Evolutionary conservation across 2,329 filamentous ascomycete genomes (phyloP), one percentile per base, ranked within the genome.

Genomic region (Colletotrichum sidae): DNA sequence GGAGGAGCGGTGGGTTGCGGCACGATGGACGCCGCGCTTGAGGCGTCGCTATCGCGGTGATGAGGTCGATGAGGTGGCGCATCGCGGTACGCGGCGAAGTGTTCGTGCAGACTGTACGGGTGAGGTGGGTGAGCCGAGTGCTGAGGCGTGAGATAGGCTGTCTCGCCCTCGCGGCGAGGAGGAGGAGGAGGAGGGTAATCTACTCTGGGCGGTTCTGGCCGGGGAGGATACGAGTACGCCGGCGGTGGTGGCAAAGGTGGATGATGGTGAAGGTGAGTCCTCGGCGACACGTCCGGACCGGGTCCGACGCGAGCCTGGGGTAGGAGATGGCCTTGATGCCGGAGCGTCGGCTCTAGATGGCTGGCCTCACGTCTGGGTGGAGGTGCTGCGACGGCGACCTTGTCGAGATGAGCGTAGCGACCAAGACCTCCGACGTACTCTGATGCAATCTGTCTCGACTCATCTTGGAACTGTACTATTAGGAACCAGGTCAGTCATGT

Each of bases 371-470:
- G 62, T 10, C 35, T 25, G 25, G 25, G 25, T 25, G 25, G 50
- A 25, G 42, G 60, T 5, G 25, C 39, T 13, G 60, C 51, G 17
- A 38, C 65, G 34, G 67, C 79, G 78, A 58, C 41, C 46, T 47
- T 59, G 60, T 82, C 82, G 37, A 87, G 75, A 6, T 82, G 82
- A 33, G 89, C 84, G 77, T 97, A 97, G 68, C 88, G 88, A 69
- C 88, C 86, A 33, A 90, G 79, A 0, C 95, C 95, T 4, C 93
- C 94, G 57, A 87, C 84, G 76, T 98, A 98, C 75, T 97, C 94
- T 1, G 92, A 95, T 7, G 95, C 95, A 76, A 97, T 96, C 51
- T 92, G 86, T 37, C 94, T 87, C 25, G 94, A 97, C 75, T 98
- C 94, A 74, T 97, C 95, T 72, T 91, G 86, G 70, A 98, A 97